These are phyloP conservation scores for Pythium rishiriense DNA, from an alignment of 352 stramenopile genomes.

Conservation along the genomic window DNA sequence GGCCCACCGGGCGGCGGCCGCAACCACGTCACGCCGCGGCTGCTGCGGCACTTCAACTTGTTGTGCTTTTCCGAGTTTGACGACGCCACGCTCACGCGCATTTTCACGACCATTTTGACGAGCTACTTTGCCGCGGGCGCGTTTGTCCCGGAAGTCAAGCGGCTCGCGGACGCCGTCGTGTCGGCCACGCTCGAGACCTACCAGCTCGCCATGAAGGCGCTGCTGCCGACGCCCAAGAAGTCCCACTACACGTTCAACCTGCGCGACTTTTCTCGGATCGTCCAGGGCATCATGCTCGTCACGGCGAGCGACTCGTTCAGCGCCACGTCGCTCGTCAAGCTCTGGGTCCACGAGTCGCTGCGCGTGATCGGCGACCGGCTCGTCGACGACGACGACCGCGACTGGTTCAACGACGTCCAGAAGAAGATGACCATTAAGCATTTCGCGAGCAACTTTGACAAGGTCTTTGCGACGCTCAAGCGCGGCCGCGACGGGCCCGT, in stretches of 20 bases:
- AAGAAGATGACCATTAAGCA: constrained; percentile 88
- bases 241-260: constrained; percentile 97
- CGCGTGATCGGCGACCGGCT: constrained; percentile 95
- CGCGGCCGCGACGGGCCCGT: constrained; percentile 69
- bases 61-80: constrained; percentile 95
- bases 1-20: constrained; percentile 89
- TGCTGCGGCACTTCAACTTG: constrained; percentile 93
- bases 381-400: constrained; percentile 90
- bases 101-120: constrained; percentile 92
- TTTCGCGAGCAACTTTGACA: constrained; percentile 88
- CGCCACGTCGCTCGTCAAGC: constrained; percentile 80
- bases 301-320: constrained; percentile 81
- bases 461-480: constrained; percentile 83
- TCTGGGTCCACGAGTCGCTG: constrained; percentile 94
- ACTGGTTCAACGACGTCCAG: constrained; percentile 91
- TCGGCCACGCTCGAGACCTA: constrained; percentile 92
- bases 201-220: constrained; percentile 70
- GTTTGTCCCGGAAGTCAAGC: constrained; percentile 75
- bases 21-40: constrained; percentile 89
- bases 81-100: constrained; percentile 89
- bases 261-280: constrained; percentile 91
- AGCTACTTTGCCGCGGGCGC: constrained; percentile 77
- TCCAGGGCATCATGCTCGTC: constrained; percentile 93
- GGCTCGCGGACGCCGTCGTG: constrained; percentile 77
- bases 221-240: constrained; percentile 94